phyloP scores from a whole-genome alignment of 371 early-diverging fungal genomes.

The Circinella umbellata region DNA sequence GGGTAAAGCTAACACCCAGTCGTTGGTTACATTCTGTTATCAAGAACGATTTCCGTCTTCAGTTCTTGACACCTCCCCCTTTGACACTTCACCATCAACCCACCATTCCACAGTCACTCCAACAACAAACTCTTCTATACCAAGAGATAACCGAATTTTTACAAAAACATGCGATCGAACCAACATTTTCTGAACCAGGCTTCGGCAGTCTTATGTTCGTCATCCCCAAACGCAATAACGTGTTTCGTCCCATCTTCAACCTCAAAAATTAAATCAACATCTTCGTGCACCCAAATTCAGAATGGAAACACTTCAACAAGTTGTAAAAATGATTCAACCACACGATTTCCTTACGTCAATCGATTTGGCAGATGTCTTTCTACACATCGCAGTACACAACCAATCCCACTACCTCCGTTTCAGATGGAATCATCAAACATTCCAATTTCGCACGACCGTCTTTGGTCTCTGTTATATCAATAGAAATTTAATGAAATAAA shows the following conservation, averaged over 20 bases:
- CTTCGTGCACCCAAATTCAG: constrained; percentile 24
- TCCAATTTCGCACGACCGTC: constrained; percentile 34
- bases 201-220: constrained; percentile 27
- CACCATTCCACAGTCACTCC: background rate
- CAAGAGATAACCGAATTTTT: constrained; percentile 14
- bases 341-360: constrained; percentile 22
- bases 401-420: constrained; percentile 27
- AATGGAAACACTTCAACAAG: constrained; percentile 27
- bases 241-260: constrained; percentile 28
- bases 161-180: constrained; percentile 12
- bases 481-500: too few species aligned
- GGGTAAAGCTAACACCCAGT: background rate
- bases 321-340: constrained; percentile 20
- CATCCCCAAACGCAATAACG: constrained; percentile 27
- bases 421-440: constrained; percentile 20
- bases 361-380: constrained; percentile 25
- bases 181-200: constrained; percentile 5
- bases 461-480: constrained; percentile 47
- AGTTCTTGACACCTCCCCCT: background rate
- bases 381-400: constrained; percentile 29
- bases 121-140: background rate
- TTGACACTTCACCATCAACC: background rate
- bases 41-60: background rate
- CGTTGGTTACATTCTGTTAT: constrained; percentile 4
- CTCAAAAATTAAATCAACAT: constrained; percentile 25